These are phyloP conservation scores for Pseudogymnoascus sp. DNA, from an alignment of 2,329 filamentous ascomycete genomes.

Conservation along the genomic window DNA sequence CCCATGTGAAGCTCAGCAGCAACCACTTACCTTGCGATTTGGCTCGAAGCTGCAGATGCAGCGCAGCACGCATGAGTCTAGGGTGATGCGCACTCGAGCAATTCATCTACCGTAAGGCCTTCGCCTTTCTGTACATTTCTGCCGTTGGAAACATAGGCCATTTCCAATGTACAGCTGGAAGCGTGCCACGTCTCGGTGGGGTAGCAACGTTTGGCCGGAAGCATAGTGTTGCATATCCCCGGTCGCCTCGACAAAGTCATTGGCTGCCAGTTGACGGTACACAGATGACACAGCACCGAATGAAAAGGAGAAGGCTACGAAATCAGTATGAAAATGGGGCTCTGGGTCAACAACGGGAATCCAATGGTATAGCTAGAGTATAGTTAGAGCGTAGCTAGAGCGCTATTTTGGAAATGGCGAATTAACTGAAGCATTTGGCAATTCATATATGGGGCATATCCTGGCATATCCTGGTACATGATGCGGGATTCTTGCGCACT, in stretches of 20 bases:
- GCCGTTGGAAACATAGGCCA: neutral
- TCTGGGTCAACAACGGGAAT: neutral
- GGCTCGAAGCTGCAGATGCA: constrained; percentile 5
- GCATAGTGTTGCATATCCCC: neutral
- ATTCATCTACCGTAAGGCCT: neutral
- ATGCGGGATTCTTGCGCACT: constrained; percentile 2
- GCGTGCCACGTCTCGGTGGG: constrained; percentile 4
- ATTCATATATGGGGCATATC: neutral
- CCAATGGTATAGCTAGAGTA: neutral
- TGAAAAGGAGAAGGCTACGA: constrained; percentile 4
- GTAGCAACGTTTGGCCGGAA: constrained; percentile 4
- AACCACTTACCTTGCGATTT: constrained; percentile 2
- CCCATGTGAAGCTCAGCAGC: neutral
- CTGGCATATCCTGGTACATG: neutral
- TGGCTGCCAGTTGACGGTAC: neutral
- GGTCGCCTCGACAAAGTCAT: neutral
- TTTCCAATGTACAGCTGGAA: neutral
- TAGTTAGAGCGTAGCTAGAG: neutral
- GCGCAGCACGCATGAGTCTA: neutral
- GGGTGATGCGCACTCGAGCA: neutral
- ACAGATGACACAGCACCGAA: neutral
- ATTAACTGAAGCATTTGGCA: constrained; percentile 2
- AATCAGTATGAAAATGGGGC: neutral
- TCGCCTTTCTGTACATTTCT: neutral
- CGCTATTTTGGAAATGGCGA: neutral